phyloP scores from a whole-genome alignment of 352 stramenopile species.

The Phytophthora melonis region DNA sequence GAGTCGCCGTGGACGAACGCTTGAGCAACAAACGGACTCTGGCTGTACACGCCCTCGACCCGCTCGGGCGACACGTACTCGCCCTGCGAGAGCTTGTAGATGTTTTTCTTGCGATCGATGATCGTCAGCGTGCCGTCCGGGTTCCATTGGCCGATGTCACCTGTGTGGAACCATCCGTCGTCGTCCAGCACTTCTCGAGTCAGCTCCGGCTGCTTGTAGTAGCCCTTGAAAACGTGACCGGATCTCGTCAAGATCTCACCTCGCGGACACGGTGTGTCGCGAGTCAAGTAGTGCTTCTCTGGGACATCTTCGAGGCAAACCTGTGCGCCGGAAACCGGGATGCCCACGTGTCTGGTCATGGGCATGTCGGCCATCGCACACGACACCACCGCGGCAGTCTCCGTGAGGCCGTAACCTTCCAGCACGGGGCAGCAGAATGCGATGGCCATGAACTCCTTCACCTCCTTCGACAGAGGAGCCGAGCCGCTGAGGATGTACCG shows the following conservation, averaged over 20 bases:
- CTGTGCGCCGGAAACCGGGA: conserved; percentile 82
- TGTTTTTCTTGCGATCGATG: conserved; percentile 92
- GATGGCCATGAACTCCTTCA: conserved; percentile 95
- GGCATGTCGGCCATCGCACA: conserved; percentile 58
- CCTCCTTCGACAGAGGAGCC: conserved; percentile 88
- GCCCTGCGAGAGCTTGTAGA: conserved; percentile 93
- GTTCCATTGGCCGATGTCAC: conserved; percentile 95
- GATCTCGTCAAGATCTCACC: conserved; percentile 64
- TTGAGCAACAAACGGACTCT: conserved; percentile 91
- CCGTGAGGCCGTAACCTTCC: conserved; percentile 96
- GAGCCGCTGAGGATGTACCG: conserved; percentile 93
- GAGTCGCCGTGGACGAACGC: conserved; percentile 95
- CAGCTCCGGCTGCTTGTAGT: conserved; percentile 93
- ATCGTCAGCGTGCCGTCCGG: conserved; percentile 88
- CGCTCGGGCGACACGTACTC: conserved; percentile 97
- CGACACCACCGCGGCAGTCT: conserved; percentile 89
- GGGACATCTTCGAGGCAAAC: conserved; percentile 93
- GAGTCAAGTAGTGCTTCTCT: conserved; percentile 94
- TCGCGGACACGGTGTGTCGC: conserved; percentile 51
- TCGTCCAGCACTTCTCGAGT: conserved; percentile 88
- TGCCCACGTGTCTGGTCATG: conserved; percentile 89
- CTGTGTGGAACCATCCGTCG: conserved; percentile 95
- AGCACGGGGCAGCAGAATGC: conserved; percentile 90
- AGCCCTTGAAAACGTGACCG: conserved; percentile 84
- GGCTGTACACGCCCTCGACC: conserved; percentile 94